Evolutionary conservation across 148 eudicot genomes (phyloP), one percentile per base, ranked within the genome.

Genomic region (Vaccinium macrocarpon): DNA sequence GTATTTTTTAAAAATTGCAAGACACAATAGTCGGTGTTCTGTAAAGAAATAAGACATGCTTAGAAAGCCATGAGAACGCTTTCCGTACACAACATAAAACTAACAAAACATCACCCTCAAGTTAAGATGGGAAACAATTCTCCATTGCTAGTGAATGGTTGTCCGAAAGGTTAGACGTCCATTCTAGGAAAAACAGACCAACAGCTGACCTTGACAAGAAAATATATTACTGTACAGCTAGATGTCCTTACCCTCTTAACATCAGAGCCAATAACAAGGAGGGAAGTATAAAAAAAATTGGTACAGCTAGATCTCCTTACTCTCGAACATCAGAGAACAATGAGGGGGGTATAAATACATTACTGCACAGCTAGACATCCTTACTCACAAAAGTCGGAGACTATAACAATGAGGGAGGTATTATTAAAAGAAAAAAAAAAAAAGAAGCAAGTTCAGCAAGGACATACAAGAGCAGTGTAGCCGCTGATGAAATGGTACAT

Each of bases 401-500:
- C 78, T 46, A 21, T 8, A 46, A 72, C 76, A 72, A 72, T 32
- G 50, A 72, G 48, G 23, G 5, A 72, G 49, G 14, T 32, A 32
- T 35, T 35, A 35, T 35, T 29, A 4, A 18, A 16, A 72, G 8
- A 74, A 21, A 18, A 38, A 8, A 2, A 73, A 14, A 0, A 35
- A 15, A 15, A 70, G 16, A 15, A 70, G 16, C 42, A 70, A 27
- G 74, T 70, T 70, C 78, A 56, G 38, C 18, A 38, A 57, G 35
- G 7, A 62, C 77, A 74, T 86, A 94, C 97, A 84, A 92, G 88
- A 88, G 97, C 97, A 9, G 97, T 94, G 86, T 94, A 94, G 87
- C 97, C 97, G 50, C 97, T 94, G 88, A 94, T 94, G 91, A 94
- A 94, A 84, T 94, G 97, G 84, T 94, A 94, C 97, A 94, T 94